phyloP scores from a whole-genome alignment of 2,329 filamentous ascomycete genomes.

The Alternaria atra region DNA sequence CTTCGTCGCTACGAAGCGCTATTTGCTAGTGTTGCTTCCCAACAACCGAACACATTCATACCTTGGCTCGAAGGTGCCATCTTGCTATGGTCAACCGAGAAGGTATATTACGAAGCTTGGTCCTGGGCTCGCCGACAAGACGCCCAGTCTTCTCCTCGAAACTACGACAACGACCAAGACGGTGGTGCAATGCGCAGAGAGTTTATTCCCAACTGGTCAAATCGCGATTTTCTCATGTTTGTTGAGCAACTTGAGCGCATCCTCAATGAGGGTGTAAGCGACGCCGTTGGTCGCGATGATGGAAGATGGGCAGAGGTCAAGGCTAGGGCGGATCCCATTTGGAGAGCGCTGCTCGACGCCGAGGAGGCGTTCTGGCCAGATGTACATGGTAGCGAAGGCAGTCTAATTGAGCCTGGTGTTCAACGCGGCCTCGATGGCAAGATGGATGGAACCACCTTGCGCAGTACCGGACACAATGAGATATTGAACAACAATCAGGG shows the following conservation, averaged over 20 bases:
- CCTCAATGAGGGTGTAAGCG: conserved; percentile 58
- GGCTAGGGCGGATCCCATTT: conserved; percentile 33
- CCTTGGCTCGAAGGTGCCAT: conserved; percentile 48
- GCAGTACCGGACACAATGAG: conserved; percentile 7
- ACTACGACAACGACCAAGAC: conserved; percentile 62
- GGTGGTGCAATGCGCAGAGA: conserved; percentile 70
- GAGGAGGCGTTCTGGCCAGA: conserved; percentile 48
- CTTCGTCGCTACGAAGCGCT: conserved; percentile 43
- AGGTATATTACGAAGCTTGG: conserved; percentile 48
- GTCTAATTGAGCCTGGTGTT: conserved; percentile 16
- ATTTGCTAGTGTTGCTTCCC: conserved; percentile 24
- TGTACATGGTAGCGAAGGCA: conserved; percentile 13
- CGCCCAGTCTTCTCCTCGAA: conserved; percentile 26
- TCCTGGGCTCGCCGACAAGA: conserved; percentile 42
- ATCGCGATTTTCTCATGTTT: conserved; percentile 67
- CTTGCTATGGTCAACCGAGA: conserved; percentile 47
- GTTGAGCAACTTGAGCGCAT: conserved; percentile 65
- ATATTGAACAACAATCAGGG: conserved; percentile 7
- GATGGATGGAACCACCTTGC: conserved; percentile 16
- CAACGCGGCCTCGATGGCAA: conserved; percentile 8
- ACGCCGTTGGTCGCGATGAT: conserved; percentile 31
- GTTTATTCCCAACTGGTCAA: conserved; percentile 76
- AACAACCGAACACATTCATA: conserved; percentile 25
- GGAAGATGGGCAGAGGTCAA: conserved; percentile 31
- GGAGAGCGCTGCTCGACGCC: conserved; percentile 41